phyloP scores from a whole-genome alignment of 257 asterid genomes.

The Plectranthus barbatus region DNA sequence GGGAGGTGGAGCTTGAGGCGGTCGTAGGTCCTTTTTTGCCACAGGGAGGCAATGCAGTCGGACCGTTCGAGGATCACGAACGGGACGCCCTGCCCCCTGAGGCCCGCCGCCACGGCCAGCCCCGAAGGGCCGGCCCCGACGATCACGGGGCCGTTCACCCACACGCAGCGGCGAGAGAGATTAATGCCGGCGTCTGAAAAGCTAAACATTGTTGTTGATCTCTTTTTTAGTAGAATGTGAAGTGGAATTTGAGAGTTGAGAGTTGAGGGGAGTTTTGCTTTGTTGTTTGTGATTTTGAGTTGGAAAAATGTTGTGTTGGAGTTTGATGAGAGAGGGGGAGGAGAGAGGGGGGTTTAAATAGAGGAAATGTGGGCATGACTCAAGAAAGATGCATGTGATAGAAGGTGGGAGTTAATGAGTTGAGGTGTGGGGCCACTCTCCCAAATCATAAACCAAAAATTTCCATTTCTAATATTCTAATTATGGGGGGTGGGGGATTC shows the following conservation, averaged over 20 bases:
- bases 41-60: constrained; percentile 82
- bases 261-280: background rate
- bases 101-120: constrained; percentile 86
- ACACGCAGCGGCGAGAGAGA: constrained; percentile 42
- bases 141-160: constrained; percentile 83
- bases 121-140: constrained; percentile 97
- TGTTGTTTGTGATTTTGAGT: background rate
- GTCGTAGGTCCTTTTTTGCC: constrained; percentile 86
- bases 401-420: constrained; percentile 30
- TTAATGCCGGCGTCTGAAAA: constrained; percentile 15
- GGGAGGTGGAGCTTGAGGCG: constrained; percentile 85
- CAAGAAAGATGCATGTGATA: constrained; percentile 34
- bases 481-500: no score
- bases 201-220: constrained; percentile 23
- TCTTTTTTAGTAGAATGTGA: background rate
- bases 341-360: constrained; percentile 23
- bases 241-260: background rate
- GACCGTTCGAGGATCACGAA: constrained; percentile 59
- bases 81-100: constrained; percentile 58
- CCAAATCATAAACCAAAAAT: constrained; percentile 38
- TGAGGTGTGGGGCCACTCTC: constrained; percentile 20
- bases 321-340: constrained; percentile 3
- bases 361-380: constrained; percentile 15
- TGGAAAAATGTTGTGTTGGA: constrained; percentile 2
- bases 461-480: constrained; percentile 22